Evolutionary conservation across 805 yeast species (phyloP).

Genomic region (Candida maris): DNA sequence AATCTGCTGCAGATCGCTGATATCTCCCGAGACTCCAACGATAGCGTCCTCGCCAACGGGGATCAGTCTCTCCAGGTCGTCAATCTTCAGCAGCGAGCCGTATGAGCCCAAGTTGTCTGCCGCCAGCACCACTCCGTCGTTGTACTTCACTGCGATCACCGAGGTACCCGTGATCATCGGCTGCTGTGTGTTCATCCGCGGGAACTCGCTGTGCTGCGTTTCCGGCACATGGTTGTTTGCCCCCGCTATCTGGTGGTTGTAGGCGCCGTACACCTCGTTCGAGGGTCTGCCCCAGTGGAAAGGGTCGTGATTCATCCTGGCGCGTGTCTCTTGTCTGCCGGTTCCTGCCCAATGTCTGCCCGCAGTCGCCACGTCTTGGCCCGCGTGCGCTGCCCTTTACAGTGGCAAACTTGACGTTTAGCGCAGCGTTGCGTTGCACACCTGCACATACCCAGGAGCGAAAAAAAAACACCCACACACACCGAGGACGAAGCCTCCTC

Average conservation of each 20-base stretch:
- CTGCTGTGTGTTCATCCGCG: conserved; percentile 82
- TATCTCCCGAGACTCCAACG: conserved; percentile 93
- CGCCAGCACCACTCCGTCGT: conserved; percentile 88
- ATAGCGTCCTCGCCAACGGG: conserved; percentile 82
- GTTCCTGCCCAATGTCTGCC: too few relatives aligned
- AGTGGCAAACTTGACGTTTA: too few relatives aligned
- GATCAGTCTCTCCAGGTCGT: conserved; percentile 77
- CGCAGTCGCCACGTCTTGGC: too few relatives aligned
- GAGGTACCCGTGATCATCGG: conserved; percentile 97
- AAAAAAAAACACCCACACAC: too few relatives aligned
- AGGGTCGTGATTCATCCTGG: conserved; percentile 94
- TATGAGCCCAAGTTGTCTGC: conserved; percentile 93
- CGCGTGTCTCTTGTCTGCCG: too few relatives aligned
- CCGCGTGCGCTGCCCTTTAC: too few relatives aligned
- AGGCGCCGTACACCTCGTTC: conserved; percentile 74
- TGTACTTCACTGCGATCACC: conserved; percentile 85
- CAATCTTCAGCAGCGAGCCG: conserved; percentile 88
- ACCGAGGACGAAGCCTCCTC: too few relatives aligned
- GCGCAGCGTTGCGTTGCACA: too few relatives aligned
- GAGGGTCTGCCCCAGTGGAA: conserved; percentile 94
- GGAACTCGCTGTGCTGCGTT: conserved; percentile 41
- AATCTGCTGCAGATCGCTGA: conserved; percentile 87
- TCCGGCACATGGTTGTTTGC: conserved; percentile 36
- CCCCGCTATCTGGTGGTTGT: conserved; percentile 69
- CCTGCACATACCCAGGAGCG: too few relatives aligned